A percentile compares a stretch with the other conserved stretches of the same genome.
phyloP scores from a whole-genome alignment of 164 flowering plant genomes.

The Saururus chinensis region DNA sequence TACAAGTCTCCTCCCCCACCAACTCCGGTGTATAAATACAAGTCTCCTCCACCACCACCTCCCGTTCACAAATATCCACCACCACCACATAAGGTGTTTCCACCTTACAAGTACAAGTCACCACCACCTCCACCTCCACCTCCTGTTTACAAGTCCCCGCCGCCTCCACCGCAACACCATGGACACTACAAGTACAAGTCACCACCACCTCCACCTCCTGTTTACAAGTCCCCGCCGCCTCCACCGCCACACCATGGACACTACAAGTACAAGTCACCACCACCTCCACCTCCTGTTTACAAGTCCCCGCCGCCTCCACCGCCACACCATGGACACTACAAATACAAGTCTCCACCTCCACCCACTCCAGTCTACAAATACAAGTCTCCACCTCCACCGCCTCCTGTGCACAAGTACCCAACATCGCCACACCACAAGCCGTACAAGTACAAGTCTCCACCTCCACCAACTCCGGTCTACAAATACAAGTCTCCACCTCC shows the following conservation, averaged over 20 bases:
- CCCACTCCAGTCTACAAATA: constrained; percentile 7
- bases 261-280: constrained; percentile 3
- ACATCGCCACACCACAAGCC: not conserved
- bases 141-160: constrained; percentile 1
- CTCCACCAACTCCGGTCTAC: constrained; percentile 6
- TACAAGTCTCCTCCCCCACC: constrained; percentile 14
- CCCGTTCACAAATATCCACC: constrained; percentile 9
- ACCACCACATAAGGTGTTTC: not conserved
- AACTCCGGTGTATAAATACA: constrained; percentile 6
- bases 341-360: constrained; percentile 11
- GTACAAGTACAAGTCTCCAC: constrained; percentile 8
- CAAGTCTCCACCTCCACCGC: constrained; percentile 19
- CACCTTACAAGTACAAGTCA: constrained; percentile 4
- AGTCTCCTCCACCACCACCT: constrained; percentile 17
- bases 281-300: constrained; percentile 3
- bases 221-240: constrained; percentile 9
- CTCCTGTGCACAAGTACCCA: constrained; percentile 8
- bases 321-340: not conserved
- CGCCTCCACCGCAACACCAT: constrained; percentile 3
- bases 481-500: constrained; percentile 5
- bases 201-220: constrained; percentile 10
- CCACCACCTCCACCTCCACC: constrained; percentile 16
- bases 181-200: constrained; percentile 9
- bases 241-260: constrained; percentile 3
- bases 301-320: constrained; percentile 1